Conservation (phyloP, 2,329 filamentous ascomycete genomes). For the Aspergillus piperis region DNA sequence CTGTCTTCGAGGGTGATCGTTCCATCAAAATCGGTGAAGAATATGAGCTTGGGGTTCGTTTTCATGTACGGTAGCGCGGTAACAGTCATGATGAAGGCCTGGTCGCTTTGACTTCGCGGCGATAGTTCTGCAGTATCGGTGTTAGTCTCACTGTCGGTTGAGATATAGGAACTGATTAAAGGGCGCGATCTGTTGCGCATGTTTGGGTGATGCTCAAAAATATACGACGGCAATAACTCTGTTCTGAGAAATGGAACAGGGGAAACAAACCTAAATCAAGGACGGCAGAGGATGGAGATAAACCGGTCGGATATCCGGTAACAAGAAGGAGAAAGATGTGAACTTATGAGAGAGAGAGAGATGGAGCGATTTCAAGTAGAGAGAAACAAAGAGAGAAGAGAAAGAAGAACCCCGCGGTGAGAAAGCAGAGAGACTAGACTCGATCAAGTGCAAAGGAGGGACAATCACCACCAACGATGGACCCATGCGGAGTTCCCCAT, state of each 20-base stretch:
- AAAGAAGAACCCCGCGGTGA: background rate
- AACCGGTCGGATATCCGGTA: too few species aligned
- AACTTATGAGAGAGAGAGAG: background rate
- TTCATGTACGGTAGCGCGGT: constrained; percentile 44
- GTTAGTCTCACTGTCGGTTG: too few species aligned
- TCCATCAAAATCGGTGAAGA: constrained; percentile 99
- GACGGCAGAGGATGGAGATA: background rate
- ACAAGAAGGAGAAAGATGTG: background rate
- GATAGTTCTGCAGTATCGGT: background rate
- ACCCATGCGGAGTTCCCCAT: constrained; percentile 16
- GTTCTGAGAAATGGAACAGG: background rate
- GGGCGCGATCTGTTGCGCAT: background rate
- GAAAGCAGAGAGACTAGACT: constrained; percentile 6
- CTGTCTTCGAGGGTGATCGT: constrained; percentile 80
- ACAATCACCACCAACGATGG: constrained; percentile 3
- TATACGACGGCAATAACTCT: background rate
- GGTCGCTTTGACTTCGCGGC: too few species aligned
- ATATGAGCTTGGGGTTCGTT: constrained; percentile 81
- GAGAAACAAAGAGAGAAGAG: background rate
- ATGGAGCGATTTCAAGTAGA: background rate
- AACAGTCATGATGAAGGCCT: constrained; percentile 32
- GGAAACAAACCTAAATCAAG: background rate
- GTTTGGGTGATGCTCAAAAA: background rate
- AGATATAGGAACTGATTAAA: too few species aligned
- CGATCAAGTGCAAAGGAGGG: constrained; percentile 6